Conservation (phyloP, 768 basidiomycete species). For the Phaeolepiota aurea region DNA sequence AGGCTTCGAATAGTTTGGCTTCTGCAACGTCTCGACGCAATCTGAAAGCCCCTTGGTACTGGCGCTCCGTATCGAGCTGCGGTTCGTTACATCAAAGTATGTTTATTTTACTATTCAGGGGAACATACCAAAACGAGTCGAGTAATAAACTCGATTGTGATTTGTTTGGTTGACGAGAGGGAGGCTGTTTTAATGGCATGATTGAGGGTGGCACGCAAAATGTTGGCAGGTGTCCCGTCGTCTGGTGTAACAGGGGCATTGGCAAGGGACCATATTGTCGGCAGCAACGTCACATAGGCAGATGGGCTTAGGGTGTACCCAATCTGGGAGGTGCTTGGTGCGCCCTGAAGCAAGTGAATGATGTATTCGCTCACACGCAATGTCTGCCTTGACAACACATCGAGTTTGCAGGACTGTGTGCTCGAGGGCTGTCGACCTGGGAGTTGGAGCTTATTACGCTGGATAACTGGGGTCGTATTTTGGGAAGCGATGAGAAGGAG, state of each 20-base stretch:
- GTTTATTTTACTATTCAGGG: too few species aligned
- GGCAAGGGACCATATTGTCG: constrained; percentile 72
- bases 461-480: neutral
- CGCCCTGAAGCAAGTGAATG: constrained; percentile 40
- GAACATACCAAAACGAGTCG: constrained; percentile 57
- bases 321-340: constrained; percentile 38
- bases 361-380: constrained; percentile 55
- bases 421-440: neutral
- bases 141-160: constrained; percentile 70
- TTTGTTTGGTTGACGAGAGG: constrained; percentile 53
- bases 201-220: constrained; percentile 51
- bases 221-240: constrained; percentile 12
- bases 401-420: neutral
- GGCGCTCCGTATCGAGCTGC: constrained; percentile 53
- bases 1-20: constrained; percentile 38
- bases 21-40: constrained; percentile 18
- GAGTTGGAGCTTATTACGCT: constrained; percentile 1
- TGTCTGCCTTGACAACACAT: constrained; percentile 27
- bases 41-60: constrained; percentile 43
- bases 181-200: constrained; percentile 57
- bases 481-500: constrained; percentile 40
- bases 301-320: constrained; percentile 41
- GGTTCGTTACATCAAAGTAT: neutral
- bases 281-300: constrained; percentile 61
- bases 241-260: constrained; percentile 25